phyloP scores from a whole-genome alignment of 768 basidiomycete species.

The Nidularia pulvinata region DNA sequence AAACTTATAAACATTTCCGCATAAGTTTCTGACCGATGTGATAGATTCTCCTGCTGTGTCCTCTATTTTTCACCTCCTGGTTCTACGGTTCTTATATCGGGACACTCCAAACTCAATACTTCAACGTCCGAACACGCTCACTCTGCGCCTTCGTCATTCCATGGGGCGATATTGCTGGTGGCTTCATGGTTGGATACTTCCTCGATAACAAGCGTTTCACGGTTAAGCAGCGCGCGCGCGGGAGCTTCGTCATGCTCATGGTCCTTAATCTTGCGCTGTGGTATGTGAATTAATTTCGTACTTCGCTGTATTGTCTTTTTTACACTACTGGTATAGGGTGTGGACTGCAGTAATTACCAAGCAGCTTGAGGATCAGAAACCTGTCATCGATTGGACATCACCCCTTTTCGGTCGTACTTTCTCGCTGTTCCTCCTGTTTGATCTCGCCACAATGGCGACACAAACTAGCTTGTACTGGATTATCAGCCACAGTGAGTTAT shows the following conservation, averaged over 20 bases:
- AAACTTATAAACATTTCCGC: too few relatives aligned
- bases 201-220: slow-evolving; percentile 22
- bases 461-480: slow-evolving; percentile 29
- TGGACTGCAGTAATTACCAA: slow-evolving; percentile 28
- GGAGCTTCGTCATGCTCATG: slow-evolving; percentile 24
- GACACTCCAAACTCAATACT: slow-evolving; percentile 28
- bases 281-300: neutral
- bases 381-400: slow-evolving; percentile 30
- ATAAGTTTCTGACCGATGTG: too few relatives aligned
- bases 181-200: slow-evolving; percentile 27
- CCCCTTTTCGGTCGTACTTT: slow-evolving; percentile 24
- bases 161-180: slow-evolving; percentile 22
- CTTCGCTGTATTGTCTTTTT: neutral
- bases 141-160: slow-evolving; percentile 25
- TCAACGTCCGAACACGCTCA: slow-evolving; percentile 24
- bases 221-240: slow-evolving; percentile 25
- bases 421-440: slow-evolving; percentile 24
- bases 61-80: slow-evolving; percentile 29
- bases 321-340: slow-evolving; percentile 9
- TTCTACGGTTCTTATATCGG: slow-evolving; percentile 29
- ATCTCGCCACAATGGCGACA: slow-evolving; percentile 28
- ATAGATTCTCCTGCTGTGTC: slow-evolving; percentile 26
- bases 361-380: slow-evolving; percentile 21
- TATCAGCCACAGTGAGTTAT: slow-evolving; percentile 22
- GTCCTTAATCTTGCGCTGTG: slow-evolving; percentile 21